Evolutionary conservation across 164 flowering plant genomes (phyloP).

Genomic region (Nelumbo lutea): DNA sequence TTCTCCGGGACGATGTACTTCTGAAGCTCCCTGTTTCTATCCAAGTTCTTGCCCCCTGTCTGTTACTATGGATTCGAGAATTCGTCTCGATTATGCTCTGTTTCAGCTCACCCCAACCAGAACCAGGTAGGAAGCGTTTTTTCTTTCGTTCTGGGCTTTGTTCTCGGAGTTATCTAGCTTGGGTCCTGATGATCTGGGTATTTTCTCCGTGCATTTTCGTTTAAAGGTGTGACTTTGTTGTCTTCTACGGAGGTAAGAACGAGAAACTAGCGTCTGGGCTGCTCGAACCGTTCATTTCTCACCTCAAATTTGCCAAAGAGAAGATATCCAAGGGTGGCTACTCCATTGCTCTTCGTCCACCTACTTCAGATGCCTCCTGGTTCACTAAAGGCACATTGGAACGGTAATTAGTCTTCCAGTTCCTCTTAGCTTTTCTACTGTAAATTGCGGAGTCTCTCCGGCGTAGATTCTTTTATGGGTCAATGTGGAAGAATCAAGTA

Average conservation of each 20-base stretch:
- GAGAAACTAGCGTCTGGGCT: constrained; percentile 88
- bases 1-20: not conserved
- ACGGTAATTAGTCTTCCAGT: constrained; percentile 33
- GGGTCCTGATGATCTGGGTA: constrained; percentile 2
- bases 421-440: not conserved
- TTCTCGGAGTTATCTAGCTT: not conserved
- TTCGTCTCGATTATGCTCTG: constrained; percentile 52
- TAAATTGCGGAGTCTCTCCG: not conserved
- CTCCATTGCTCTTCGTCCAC: constrained; percentile 62
- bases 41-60: not conserved
- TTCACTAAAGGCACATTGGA: constrained; percentile 77
- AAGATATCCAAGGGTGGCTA: constrained; percentile 88
- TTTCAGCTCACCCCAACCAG: constrained; percentile 91
- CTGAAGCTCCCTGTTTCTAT: constrained; percentile 7
- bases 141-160: not conserved
- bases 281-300: constrained; percentile 62
- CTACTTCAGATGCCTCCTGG: constrained; percentile 40
- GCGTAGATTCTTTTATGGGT: not conserved
- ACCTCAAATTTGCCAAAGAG: constrained; percentile 61
- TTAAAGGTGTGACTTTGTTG: constrained; percentile 79
- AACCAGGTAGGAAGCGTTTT: constrained; percentile 48
- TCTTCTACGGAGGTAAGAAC: constrained; percentile 39
- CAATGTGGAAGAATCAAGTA: not conserved
- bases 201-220: not conserved
- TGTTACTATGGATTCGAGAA: constrained; percentile 31